Evolutionary conservation across 352 stramenopile genomes (phyloP).

Genomic region (Phytophthora cajani): DNA sequence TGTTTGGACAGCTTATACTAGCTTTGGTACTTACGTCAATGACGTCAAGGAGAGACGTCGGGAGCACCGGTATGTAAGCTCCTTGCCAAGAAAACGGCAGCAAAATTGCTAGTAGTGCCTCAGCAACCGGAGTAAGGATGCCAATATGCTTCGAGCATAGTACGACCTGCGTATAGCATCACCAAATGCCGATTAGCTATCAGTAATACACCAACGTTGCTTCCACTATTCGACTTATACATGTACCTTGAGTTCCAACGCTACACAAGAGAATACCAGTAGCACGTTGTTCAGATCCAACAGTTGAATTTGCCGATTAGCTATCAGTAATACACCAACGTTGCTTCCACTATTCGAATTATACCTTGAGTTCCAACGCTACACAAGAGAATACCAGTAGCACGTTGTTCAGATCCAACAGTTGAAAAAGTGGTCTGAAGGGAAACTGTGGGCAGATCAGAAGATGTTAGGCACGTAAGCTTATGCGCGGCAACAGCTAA

Average conservation of each 20-base stretch:
- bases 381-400: constrained; percentile 91
- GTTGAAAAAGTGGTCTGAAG: constrained; percentile 93
- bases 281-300: constrained; percentile 94
- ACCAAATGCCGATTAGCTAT: neutral
- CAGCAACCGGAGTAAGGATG: constrained; percentile 90
- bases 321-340: neutral
- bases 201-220: neutral
- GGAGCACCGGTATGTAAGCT: constrained; percentile 94
- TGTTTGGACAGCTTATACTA: neutral
- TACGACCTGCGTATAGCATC: constrained; percentile 67
- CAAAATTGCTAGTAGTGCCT: constrained; percentile 91
- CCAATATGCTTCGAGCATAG: constrained; percentile 91
- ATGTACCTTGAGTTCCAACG: constrained; percentile 89
- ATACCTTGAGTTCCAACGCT: constrained; percentile 85
- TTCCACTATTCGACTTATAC: neutral
- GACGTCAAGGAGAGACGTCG: constrained; percentile 92
- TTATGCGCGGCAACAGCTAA: neutral
- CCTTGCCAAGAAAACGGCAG: constrained; percentile 96
- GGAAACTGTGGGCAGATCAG: constrained; percentile 71
- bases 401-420: constrained; percentile 93
- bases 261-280: constrained; percentile 89
- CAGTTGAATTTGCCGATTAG: constrained; percentile 61
- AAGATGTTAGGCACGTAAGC: neutral
- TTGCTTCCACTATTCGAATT: neutral
- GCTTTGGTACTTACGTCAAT: constrained; percentile 79